Evolutionary conservation across 495 filamentous ascomycete genomes (phyloP), one percentile per base, ranked within the genome.

Genomic region (Hypoxylon fuscum): DNA sequence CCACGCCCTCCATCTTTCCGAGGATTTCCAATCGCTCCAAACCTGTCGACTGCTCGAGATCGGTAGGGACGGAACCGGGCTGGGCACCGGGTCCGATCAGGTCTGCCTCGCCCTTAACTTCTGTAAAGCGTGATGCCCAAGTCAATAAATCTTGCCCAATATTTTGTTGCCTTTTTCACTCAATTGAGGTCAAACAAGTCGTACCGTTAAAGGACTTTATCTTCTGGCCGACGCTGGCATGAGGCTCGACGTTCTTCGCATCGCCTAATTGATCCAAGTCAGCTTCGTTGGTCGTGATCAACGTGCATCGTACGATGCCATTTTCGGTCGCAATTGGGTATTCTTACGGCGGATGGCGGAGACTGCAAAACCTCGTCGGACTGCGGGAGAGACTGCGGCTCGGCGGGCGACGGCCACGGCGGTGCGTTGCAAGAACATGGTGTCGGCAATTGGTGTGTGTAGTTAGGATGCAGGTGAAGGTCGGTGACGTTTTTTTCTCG

Each of bases 1-100:
- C 95, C 62, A 99, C 83, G 66, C 95, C 92, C 82, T 98, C 90
- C 89, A 97, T 96, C 86, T 99, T 99, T 77, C 95, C 95, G 78
- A 98, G 81, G 69, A 99, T 93, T 77, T 99, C 95, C 69, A 99
- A 86, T 80, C 95, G 94, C 83, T 99, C 95, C 47, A 99, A 83
- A 86, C 95, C 95, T 63, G 95, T 98, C 40, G 94, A 81, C 76
- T 99, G 95, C 70, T 96, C 90, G 73, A 93, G 72, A 77, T 99
- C 95, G 80, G 90, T 92, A 58, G 95, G 92, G 64, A 99, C 81
- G 74, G 89, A 90, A 64, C 94, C 95, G 61, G 87, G 78, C 50
- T 81, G 77, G 69, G 88, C 91, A 77, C 95, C 95, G 37, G 93
- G 91, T 57, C 86, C 81, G 56, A 96, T 31, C 47, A 99, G 90